Percentiles rank a stretch among this genome's conserved stretches.
phyloP scores from a whole-genome alignment of 176 grass and related monocot species.

The Triticum turgidum region DNA sequence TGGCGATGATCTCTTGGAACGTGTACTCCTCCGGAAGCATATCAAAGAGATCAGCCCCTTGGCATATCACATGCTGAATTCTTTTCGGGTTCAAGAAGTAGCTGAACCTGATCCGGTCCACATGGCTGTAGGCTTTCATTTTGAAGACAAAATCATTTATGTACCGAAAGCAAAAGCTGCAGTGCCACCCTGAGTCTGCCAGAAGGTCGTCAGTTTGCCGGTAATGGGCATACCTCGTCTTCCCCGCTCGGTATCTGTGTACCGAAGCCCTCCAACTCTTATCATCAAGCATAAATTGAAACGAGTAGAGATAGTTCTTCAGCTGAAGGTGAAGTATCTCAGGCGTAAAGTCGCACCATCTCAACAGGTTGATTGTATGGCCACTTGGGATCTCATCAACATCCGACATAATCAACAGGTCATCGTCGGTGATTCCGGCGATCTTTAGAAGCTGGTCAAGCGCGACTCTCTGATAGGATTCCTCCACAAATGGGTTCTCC shows the following conservation, averaged over 20 bases:
- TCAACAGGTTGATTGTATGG: conserved; percentile 77
- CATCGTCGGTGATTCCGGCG: conserved; percentile 65
- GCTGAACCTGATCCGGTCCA: conserved; percentile 69
- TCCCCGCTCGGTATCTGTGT: conserved; percentile 69
- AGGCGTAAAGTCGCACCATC: conserved; percentile 79
- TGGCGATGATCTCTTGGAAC: conserved; percentile 89
- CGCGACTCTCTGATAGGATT: conserved; percentile 84
- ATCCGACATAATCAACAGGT: conserved; percentile 95
- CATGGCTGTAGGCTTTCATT: conserved; percentile 90
- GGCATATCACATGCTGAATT: conserved; percentile 82
- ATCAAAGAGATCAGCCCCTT: conserved; percentile 77
- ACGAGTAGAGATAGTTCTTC: conserved; percentile 86
- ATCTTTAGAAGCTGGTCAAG: conserved; percentile 78
- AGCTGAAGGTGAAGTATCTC: conserved; percentile 79
- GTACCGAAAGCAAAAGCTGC: conserved; percentile 85
- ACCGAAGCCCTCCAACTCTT: conserved; percentile 84
- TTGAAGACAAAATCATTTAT: conserved; percentile 83
- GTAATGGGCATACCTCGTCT: conserved; percentile 77
- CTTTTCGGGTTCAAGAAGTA: conserved; percentile 68
- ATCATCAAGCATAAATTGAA: conserved; percentile 75
- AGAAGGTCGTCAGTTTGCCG: conserved; percentile 76
- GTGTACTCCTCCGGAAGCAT: conserved; percentile 94
- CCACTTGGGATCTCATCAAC: conserved; percentile 92
- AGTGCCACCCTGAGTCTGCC: conserved; percentile 93
- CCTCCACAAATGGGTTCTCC: conserved; percentile 93